phyloP scores from a whole-genome alignment of 371 early-diverging fungal species.

The Dichotomocladium elegans region DNA sequence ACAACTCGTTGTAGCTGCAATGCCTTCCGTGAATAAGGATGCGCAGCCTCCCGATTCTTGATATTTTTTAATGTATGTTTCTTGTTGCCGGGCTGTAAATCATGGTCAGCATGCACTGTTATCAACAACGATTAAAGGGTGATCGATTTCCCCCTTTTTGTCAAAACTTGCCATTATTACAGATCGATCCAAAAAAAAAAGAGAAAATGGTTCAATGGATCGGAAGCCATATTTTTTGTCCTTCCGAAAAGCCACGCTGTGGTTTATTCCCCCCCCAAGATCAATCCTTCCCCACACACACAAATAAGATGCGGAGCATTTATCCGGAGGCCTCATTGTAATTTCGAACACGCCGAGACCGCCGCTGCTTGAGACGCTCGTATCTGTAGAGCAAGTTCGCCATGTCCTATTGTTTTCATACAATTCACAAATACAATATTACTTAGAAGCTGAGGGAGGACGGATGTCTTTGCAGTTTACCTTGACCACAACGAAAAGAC shows the following conservation, averaged over 20 bases:
- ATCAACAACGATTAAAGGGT: background rate
- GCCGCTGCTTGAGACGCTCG: conserved; percentile 35
- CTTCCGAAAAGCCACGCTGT: background rate
- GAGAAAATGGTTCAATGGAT: background rate
- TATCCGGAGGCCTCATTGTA: conserved; percentile 13
- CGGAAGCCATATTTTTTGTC: no score
- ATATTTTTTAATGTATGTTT: conserved; percentile 57
- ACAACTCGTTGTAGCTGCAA: conserved; percentile 50
- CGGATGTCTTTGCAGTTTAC: conserved; percentile 16
- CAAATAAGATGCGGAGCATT: background rate
- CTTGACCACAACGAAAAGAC: conserved; percentile 58
- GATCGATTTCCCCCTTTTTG: no score
- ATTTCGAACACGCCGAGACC: conserved; percentile 34
- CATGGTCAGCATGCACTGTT: background rate
- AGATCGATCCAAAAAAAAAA: background rate
- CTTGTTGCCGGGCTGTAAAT: conserved; percentile 45
- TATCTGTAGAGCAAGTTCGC: conserved; percentile 40
- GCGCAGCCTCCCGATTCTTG: conserved; percentile 58
- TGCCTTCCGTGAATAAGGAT: conserved; percentile 63
- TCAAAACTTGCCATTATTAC: background rate
- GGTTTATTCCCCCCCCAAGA: no score
- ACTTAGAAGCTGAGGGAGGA: no score
- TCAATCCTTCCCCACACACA: background rate
- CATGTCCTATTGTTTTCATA: conserved; percentile 23
- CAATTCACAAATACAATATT: no score